Conservation (phyloP, 768 basidiomycete species). For the Leccinum subgranulosum region DNA sequence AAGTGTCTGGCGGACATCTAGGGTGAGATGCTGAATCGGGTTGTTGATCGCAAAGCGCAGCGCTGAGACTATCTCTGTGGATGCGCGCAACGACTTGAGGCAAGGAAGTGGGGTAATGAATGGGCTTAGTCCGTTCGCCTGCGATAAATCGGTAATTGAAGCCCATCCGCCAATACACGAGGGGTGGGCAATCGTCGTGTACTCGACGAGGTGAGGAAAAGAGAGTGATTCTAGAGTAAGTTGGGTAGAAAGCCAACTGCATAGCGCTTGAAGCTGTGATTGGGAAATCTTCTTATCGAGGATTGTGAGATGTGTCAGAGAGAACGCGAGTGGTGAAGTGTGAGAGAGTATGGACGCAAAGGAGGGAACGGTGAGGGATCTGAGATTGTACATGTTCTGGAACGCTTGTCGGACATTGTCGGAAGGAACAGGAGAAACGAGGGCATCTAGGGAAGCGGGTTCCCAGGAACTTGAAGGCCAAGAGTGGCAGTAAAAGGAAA, state of each 20-base stretch:
- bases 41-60: slow-evolving; percentile 17
- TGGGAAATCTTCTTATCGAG: slow-evolving; percentile 24
- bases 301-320: slow-evolving; percentile 25
- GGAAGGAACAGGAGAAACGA: slow-evolving; percentile 8
- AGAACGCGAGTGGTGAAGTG: slow-evolving; percentile 18
- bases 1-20: slow-evolving; percentile 27
- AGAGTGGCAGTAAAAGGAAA: slow-evolving; percentile 21
- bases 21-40: slow-evolving; percentile 19
- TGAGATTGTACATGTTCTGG: slow-evolving; percentile 30
- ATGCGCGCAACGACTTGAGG: slow-evolving; percentile 27
- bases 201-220: slow-evolving; percentile 26
- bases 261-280: slow-evolving; percentile 19
- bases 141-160: neutral
- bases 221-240: slow-evolving; percentile 25
- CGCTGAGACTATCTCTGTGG: slow-evolving; percentile 21
- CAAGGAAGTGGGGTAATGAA: slow-evolving; percentile 17
- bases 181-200: neutral
- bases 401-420: slow-evolving; percentile 22
- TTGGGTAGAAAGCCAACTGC: slow-evolving; percentile 24
- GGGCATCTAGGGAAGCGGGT: slow-evolving; percentile 3
- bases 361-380: slow-evolving; percentile 24
- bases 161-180: slow-evolving; percentile 12
- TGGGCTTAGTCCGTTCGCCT: neutral
- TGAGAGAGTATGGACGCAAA: slow-evolving; percentile 22
- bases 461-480: slow-evolving; percentile 17